A percentile compares a stretch with the other conserved stretches of the same genome.
Conservation (phyloP, 306 rosid species). For the Sesbania bispinosa region DNA sequence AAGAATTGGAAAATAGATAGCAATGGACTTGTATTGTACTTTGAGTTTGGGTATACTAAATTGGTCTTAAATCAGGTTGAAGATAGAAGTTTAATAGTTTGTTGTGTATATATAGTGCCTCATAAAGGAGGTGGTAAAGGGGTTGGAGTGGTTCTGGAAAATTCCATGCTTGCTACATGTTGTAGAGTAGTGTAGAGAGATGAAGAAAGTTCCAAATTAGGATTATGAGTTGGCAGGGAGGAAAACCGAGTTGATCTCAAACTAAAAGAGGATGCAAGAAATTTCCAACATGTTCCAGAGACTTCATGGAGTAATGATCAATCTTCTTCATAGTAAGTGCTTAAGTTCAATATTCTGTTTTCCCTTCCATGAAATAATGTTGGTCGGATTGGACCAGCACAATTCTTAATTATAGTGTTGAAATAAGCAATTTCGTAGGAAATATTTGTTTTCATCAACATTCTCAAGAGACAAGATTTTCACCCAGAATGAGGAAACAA, state of each 20-base stretch:
- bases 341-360: no score
- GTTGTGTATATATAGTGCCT: background rate
- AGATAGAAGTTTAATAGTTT: no score
- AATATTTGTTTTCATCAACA: no score
- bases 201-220: conserved; percentile 32
- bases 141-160: conserved; percentile 5
- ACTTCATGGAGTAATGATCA: no score
- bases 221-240: background rate
- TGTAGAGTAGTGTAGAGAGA: conserved; percentile 2
- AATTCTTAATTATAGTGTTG: no score
- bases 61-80: background rate
- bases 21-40: background rate
- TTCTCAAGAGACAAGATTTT: no score
- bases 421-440: no score
- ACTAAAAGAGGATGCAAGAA: conserved; percentile 7
- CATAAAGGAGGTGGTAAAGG: background rate
- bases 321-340: no score
- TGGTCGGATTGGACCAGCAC: no score
- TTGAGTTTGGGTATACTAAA: no score
- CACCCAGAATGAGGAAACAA: no score
- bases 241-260: background rate
- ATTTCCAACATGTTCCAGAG: background rate
- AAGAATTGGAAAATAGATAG: background rate
- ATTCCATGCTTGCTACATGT: conserved; percentile 17
- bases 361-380: no score